Conservation (phyloP, 768 basidiomycete species). For the Chalciporus pseudorubinellus region DNA sequence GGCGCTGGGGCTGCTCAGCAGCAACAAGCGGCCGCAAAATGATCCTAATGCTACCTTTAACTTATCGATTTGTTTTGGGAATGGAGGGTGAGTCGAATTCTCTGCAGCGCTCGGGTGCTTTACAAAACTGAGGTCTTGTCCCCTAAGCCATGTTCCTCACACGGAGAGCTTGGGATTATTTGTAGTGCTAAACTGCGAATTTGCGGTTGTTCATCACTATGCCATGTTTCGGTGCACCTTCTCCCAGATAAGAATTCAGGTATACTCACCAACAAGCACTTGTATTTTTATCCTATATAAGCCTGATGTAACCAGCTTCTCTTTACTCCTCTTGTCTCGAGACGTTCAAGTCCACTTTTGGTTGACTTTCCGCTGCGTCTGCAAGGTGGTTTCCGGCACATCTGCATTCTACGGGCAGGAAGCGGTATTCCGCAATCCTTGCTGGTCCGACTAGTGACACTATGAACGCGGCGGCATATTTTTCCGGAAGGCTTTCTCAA, state of each 20-base stretch:
- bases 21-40: slow-evolving; percentile 23
- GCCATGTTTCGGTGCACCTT: not conserved
- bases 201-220: not conserved
- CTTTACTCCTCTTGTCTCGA: not conserved
- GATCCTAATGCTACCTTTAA: not conserved
- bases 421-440: too few relatives aligned
- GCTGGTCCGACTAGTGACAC: too few relatives aligned
- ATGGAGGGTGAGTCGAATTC: not conserved
- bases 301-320: not conserved
- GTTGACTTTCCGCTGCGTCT: too few relatives aligned
- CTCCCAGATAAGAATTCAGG: not conserved
- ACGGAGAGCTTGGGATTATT: not conserved
- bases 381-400: too few relatives aligned
- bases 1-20: slow-evolving; percentile 52
- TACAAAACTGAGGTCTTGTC: not conserved
- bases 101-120: not conserved
- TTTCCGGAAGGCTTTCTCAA: too few relatives aligned
- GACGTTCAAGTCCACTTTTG: too few relatives aligned
- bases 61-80: too few relatives aligned
- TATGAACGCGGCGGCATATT: too few relatives aligned
- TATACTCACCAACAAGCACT: not conserved
- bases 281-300: slow-evolving; percentile 23
- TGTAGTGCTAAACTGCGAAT: not conserved
- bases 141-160: not conserved
- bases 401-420: too few relatives aligned